Conservation (phyloP, 768 basidiomycete species). For the Pleurotus ostreatus region DNA sequence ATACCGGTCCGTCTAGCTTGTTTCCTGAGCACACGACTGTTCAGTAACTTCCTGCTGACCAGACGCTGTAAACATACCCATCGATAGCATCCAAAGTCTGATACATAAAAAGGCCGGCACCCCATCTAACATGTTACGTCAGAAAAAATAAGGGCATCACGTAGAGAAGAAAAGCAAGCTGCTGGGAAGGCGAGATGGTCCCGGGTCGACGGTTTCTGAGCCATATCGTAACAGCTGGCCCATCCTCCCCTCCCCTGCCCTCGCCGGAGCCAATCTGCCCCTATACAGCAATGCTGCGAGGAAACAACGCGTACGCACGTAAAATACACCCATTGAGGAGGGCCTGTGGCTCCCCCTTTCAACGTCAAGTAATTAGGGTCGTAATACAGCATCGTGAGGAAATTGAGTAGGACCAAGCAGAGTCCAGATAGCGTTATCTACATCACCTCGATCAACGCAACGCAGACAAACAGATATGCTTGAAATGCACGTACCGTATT, state of each 20-base stretch:
- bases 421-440: constrained; percentile 91
- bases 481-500: constrained; percentile 63
- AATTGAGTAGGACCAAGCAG: constrained; percentile 76
- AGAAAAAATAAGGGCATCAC: not conserved
- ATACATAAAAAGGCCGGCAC: constrained; percentile 83
- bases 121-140: constrained; percentile 56
- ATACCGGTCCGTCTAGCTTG: constrained; percentile 95
- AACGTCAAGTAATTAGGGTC: constrained; percentile 76
- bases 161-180: not conserved
- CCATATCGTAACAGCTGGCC: no score
- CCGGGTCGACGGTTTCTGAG: no score
- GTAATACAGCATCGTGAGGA: constrained; percentile 76
- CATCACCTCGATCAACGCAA: not conserved
- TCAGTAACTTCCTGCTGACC: constrained; percentile 1
- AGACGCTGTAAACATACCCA: constrained; percentile 48
- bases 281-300: not conserved
- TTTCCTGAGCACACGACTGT: constrained; percentile 48
- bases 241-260: no score
- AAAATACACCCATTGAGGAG: constrained; percentile 87
- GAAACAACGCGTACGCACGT: constrained; percentile 48
- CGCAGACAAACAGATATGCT: constrained; percentile 2
- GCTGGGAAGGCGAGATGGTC: no score
- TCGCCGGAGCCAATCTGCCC: no score
- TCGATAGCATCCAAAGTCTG: constrained; percentile 89
- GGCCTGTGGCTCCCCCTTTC: constrained; percentile 54